Base-by-base conservation (phyloP, 805 yeast species). In the Deakozyma indianensis region DNA sequence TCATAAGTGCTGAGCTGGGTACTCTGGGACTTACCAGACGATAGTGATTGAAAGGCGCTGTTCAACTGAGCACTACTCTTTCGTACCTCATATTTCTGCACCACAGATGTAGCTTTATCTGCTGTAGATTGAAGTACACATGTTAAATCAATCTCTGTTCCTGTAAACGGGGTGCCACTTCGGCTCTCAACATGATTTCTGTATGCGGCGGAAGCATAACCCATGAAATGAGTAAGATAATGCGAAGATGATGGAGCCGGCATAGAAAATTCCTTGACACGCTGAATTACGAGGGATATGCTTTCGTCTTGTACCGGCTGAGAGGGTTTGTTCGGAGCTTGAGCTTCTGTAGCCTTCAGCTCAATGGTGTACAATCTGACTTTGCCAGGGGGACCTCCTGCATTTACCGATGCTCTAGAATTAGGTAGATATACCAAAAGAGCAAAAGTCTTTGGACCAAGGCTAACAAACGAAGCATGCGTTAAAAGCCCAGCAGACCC, bases 151-250 rank as follows among this genome's bases (percentile, higher is more conserved):
- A 32, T 32, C 16, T 9, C 38, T 14, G 38, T 7, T 11, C 38
- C 38, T 14, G 38, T 9, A n/a, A 32, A 32, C 9, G 18, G 20
- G 20, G 38, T 32, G 38, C 38, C 38, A n/a, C n/a, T n/a, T n/a
- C n/a, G n/a, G n/a, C n/a, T n/a, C n/a, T n/a, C n/a, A n/a, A n/a
- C n/a, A 20, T 7, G 38, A 4, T 32, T 32, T n/a, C 18, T 7
- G 18, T 32, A 32, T 5, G 38, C 18, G 18, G 38, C 18, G 20
- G 38, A 32, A n/a, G 38, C 18, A 32, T 32, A 32, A 20, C 11
- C 38, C 38, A 32, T 32, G 18, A 32, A n/a, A n/a, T 32, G 38
- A 7, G 38, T 32, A n/a, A 32, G 38, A n/a, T 32, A 32, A 20
- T 32, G 38, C 7, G 38, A 9, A n/a, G 38, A 7, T 11, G 38